Conservation (phyloP, 805 yeast genomes). For the Saturnispora bothae region DNA sequence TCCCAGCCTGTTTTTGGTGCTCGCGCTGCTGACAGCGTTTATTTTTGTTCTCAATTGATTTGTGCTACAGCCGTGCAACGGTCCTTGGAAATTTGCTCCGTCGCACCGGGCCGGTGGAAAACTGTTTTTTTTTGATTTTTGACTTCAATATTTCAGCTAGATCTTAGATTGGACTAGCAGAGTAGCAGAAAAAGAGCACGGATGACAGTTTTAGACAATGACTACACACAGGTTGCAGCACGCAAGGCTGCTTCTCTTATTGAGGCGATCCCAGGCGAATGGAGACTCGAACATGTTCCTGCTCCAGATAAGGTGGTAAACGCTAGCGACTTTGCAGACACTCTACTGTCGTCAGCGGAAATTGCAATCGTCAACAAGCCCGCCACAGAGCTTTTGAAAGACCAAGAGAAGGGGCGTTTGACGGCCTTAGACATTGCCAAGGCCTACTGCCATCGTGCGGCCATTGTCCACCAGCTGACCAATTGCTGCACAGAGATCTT, state of each 20-base stretch:
- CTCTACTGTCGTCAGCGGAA: conserved; percentile 19
- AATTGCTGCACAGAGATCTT: conserved; percentile 34
- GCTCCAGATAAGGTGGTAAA: conserved; percentile 21
- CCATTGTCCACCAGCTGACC: conserved; percentile 33
- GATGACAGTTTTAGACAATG: conserved; percentile 4
- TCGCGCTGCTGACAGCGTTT: too few relatives aligned
- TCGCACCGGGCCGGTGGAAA: too few relatives aligned
- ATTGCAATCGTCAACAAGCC: conserved; percentile 15
- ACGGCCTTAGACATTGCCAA: conserved; percentile 28
- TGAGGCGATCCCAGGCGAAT: conserved; percentile 24
- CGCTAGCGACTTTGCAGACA: conserved; percentile 16
- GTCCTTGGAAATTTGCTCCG: too few relatives aligned
- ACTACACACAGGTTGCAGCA: conserved; percentile 16
- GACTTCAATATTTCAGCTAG: too few relatives aligned
- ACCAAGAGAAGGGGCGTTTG: conserved; percentile 24
- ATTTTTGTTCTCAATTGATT: too few relatives aligned
- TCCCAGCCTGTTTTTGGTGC: too few relatives aligned
- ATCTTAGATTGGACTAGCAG: too few relatives aligned
- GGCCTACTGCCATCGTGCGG: conserved; percentile 35
- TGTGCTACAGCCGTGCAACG: too few relatives aligned
- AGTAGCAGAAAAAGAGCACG: too few relatives aligned
- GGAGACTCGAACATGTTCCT: conserved; percentile 23
- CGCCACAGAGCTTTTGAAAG: conserved; percentile 18
- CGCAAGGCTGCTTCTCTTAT: conserved; percentile 13
- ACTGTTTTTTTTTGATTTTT: too few relatives aligned